Evolutionary conservation across 768 basidiomycete genomes (phyloP).

Genomic region (Neoboletus brunneissimus): DNA sequence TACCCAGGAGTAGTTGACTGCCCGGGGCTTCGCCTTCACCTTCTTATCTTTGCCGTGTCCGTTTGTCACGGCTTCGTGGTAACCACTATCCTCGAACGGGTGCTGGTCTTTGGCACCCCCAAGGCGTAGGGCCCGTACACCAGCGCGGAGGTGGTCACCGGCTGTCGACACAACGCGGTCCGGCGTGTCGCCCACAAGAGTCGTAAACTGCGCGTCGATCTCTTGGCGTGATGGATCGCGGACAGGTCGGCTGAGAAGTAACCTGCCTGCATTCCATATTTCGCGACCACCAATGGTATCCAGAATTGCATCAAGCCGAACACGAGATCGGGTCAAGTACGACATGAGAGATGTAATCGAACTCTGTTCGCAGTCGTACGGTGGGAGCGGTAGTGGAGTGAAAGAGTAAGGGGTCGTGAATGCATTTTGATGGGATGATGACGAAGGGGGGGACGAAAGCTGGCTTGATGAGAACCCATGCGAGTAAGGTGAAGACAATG

Average conservation of each 20-base stretch:
- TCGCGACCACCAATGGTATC: constrained; percentile 81
- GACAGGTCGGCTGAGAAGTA: constrained; percentile 46
- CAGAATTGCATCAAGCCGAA: constrained; percentile 71
- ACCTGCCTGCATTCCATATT: constrained; percentile 72
- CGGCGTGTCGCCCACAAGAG: constrained; percentile 70
- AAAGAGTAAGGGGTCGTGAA: constrained; percentile 32
- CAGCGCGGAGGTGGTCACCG: constrained; percentile 70
- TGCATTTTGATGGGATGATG: constrained; percentile 23
- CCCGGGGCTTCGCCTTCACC: constrained; percentile 34
- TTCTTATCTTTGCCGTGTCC: constrained; percentile 29
- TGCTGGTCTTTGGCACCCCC: constrained; percentile 30
- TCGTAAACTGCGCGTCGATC: constrained; percentile 62
- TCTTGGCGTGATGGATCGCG: constrained; percentile 30
- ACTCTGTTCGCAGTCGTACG: constrained; percentile 27
- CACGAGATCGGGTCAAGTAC: constrained; percentile 27
- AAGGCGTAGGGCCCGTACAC: constrained; percentile 56
- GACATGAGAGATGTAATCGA: constrained; percentile 27
- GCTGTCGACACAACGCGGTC: constrained; percentile 64
- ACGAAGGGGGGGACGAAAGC: constrained; percentile 26
- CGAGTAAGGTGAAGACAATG: constrained; percentile 31
- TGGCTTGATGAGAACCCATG: constrained; percentile 23
- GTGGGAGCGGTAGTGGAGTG: constrained; percentile 26
- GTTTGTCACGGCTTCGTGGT: constrained; percentile 20
- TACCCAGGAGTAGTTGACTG: constrained; percentile 81
- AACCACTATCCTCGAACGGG: constrained; percentile 26